Base-by-base conservation (phyloP, 2,329 filamentous ascomycete species). In the Microascus cirrosus region DNA sequence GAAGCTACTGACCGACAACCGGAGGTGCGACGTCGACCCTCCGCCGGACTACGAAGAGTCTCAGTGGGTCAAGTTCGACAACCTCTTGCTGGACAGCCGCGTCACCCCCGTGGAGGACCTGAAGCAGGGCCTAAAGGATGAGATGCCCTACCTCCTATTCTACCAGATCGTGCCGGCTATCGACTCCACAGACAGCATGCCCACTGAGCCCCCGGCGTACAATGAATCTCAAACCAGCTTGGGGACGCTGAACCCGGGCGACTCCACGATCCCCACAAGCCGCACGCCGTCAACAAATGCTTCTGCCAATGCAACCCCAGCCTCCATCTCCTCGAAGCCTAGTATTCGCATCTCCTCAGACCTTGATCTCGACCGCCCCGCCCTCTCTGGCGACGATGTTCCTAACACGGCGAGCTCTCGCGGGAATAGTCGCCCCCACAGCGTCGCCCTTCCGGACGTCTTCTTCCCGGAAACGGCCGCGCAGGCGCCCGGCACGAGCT, bases 71-170 rank as follows among this genome's bases (percentile, higher is more conserved):
- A 87, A 86, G 42, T 96, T 96, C 65, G 94, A 99, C 67, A 94
- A 99, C 68, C 76, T 97, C n/a, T 69, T 70, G 0, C 74, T 83
- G 1, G 75, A 81, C 39, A 79, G 85, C 58, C 83, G 93, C 28
- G 87, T 97, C 2, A 79, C 78, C 0, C 79, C 87, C 58, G 85
- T 96, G 54, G 83, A 95, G 65, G 87, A 96, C 61, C 82, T 86
- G 64, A 85, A 89, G 61, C 74, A 86, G 63, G 86, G 89, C 0
- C 73, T 97, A 55, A 86, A 83, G 63, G 81, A 87, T n/a, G 92
- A 96, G 69, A 95, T 90, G 69, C 93, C 94, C 0, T 97, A 97
- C 68, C 80, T 97, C 7, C 77, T 99, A 0, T 97, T 97, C 70
- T 99, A 96, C 67, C 93, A 96, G 69, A 89, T 97, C 48, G 82